Evolutionary conservation across 179 eudicot genomes (phyloP).

Genomic region (Actinidia arguta): DNA sequence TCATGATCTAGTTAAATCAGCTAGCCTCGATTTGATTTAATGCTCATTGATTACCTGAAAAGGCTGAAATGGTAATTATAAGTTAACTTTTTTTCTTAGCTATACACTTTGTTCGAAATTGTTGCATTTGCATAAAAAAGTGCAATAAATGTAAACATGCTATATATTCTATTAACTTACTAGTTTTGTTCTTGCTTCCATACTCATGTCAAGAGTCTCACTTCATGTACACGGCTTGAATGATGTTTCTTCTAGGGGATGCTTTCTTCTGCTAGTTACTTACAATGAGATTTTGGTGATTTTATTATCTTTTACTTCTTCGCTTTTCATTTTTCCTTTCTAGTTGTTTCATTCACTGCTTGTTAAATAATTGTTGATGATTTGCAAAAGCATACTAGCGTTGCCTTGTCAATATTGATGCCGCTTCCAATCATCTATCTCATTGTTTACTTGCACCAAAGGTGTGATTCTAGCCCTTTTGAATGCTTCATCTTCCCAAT

Average conservation of each 20-base stretch:
- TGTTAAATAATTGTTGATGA: conserved; percentile 17
- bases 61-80: neutral
- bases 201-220: neutral
- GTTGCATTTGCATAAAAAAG: neutral
- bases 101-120: neutral
- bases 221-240: neutral
- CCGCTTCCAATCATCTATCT: conserved; percentile 91
- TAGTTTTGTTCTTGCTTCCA: neutral
- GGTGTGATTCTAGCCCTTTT: conserved; percentile 42
- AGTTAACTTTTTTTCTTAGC: neutral
- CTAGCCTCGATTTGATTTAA: neutral
- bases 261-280: no score
- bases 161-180: neutral
- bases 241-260: neutral
- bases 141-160: neutral
- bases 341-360: no score
- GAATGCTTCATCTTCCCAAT: neutral
- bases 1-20: conserved; percentile 3
- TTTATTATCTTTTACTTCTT: no score
- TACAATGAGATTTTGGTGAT: no score
- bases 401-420: conserved; percentile 81
- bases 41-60: neutral
- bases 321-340: no score
- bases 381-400: conserved; percentile 81
- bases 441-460: conserved; percentile 79